Evolutionary conservation across 73 alveolate species (phyloP), one percentile per base, ranked within the genome.

Genomic region (Stentor coeruleus): DNA sequence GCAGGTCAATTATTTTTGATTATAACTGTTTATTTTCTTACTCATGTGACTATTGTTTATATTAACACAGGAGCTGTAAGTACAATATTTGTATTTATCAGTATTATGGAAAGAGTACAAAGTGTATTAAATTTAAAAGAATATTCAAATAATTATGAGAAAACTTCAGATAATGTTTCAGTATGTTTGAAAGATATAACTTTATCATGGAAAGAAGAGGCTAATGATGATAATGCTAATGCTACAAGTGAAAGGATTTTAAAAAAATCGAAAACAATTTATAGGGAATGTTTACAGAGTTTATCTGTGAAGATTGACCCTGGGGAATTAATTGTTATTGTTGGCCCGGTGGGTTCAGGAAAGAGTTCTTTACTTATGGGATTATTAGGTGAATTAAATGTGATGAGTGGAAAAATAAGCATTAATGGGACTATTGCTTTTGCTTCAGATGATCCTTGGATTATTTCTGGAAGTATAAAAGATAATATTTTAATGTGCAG

Each of bases 371-470:
- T 87, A 38, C 49, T 87, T 37, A 35, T 74, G 38, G 85, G 89
- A 3, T 14, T 87, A 20, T 35, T 87, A 31, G 87, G 86, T 0
- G 92, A 87, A 38, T 79, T 87, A 82, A 20, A 38, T 0, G 81
- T 35, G 74, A 58, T 74, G 2, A 40, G 59, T 38, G 49, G 80
- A n/a, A 84, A 87, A 83, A 76, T 87, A 2, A 39, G 59, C 33
- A 38, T 87, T 3, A 73, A 74, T 74, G 92, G 90, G 11, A 55
- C 57, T 20, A 42, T 87, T 74, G 79, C 90, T 0, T 93, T 88
- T 82, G 97, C 93, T 4, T 88, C 91, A 77, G 93, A 94, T 76
- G 85, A 81, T 41, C 97, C 98, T 59, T 95, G 99, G 99, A 97
- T 97, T 26, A 81, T 93, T 84, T 92, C 96, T 86, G 92, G 92